A percentile compares a stretch with the other conserved stretches of the same genome.
Evolutionary conservation across 495 filamentous ascomycete genomes (phyloP).

Genomic region (Talaromyces ruber): DNA sequence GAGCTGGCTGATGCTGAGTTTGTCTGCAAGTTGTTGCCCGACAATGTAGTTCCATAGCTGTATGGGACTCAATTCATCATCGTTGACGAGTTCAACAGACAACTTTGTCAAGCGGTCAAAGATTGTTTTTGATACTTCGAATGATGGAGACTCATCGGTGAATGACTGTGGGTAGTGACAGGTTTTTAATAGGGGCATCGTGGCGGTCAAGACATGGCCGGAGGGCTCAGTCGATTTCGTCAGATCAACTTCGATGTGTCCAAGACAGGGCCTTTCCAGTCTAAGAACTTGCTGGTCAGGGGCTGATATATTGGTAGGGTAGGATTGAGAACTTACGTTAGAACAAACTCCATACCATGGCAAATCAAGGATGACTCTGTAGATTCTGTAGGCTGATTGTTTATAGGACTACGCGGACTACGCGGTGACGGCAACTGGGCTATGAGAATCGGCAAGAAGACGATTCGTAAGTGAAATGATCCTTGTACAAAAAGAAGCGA

Average conservation of each 20-base stretch:
- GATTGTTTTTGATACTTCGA: background rate
- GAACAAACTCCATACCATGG: background rate
- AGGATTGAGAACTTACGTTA: background rate
- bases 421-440: background rate
- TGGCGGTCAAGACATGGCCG: background rate
- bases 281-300: background rate
- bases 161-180: background rate
- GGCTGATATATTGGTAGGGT: background rate
- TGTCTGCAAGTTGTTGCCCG: slow-evolving; percentile 12
- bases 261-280: background rate
- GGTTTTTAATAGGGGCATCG: background rate
- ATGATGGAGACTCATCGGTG: background rate
- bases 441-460: background rate
- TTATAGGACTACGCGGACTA: background rate
- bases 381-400: background rate
- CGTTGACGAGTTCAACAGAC: slow-evolving; percentile 18
- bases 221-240: background rate
- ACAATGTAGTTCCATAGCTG: slow-evolving; percentile 27
- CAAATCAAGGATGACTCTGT: background rate
- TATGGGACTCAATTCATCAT: slow-evolving; percentile 23
- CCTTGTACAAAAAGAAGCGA: background rate
- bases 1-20: background rate
- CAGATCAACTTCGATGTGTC: background rate
- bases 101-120: slow-evolving; percentile 19
- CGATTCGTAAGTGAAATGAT: background rate